Evolutionary conservation across 2,329 filamentous ascomycete species (phyloP), one percentile per base, ranked within the genome.

Genomic region (Alternaria sp.): DNA sequence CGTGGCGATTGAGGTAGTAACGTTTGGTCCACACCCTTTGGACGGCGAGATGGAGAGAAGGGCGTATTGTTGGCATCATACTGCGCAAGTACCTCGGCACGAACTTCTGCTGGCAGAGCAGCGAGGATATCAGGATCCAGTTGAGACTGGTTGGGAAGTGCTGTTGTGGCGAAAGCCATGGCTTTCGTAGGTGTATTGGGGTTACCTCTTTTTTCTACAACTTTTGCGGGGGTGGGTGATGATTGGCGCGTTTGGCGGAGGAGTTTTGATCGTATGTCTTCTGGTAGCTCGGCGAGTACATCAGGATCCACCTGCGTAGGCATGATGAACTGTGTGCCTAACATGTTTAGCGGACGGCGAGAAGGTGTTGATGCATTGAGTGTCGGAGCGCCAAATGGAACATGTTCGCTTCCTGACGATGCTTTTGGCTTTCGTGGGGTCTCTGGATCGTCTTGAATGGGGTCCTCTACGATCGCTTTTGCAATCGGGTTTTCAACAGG

Each of bases 311-410:
- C 86, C 67, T 97, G 92, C 1, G 87, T 87, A 0, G 95, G 95
- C 68, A 99, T 84, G 47, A 98, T 87, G 71, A 99, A 99, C 71
- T 99, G 95, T 0, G 94, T 97, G 2, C 94, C 93, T 3, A 88
- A 83, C 3, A 92, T 86, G 71, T 97, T 96, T 22, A 97, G 81
- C 1, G 89, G 89, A 63, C 85, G 90, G 22, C 80, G 90, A 81
- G 78, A 87, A 81, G 65, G 81, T 60, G 75, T 91, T 79, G 71
- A 73, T 3, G 70, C 68, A 36, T 77, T 79, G n/a, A 78, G 73
- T 43, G 73, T 66, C 22, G 65, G 54, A 46, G 79, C 57, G 77
- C 78, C 75, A 71, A 80, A 79, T 5, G 73, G 62, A 14, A 81
- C 68, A 53, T 79, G 62, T 48, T 79, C 71, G 62, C 73, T 65